Evolutionary conservation across 257 asterid genomes (phyloP).

Genomic region (Nicotiana obtusifolia): DNA sequence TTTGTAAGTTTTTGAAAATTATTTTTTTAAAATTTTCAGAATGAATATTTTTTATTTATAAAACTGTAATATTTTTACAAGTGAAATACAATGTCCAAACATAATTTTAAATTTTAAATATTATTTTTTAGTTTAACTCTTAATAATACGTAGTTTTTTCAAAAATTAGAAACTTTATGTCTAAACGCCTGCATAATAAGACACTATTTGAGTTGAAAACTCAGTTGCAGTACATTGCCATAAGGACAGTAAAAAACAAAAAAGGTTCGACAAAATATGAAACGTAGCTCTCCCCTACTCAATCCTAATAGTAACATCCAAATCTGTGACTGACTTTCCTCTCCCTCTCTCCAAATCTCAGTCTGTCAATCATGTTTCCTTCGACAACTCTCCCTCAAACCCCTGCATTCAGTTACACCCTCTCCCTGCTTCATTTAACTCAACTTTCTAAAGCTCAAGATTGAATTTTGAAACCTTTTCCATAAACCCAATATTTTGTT

Average conservation of each 20-base stretch:
- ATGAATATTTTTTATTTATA: no score
- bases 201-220: neutral
- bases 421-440: neutral
- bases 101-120: no score
- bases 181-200: no score
- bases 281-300: neutral
- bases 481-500: neutral
- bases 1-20: no score
- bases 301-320: neutral
- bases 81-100: no score
- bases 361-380: neutral
- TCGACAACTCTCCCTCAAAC: neutral
- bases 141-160: no score
- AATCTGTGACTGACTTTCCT: neutral
- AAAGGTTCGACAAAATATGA: neutral
- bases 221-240: neutral
- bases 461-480: neutral
- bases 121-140: no score
- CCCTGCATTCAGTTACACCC: neutral
- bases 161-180: no score
- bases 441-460: neutral
- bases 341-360: slow-evolving; percentile 2
- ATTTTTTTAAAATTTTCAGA: no score
- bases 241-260: neutral
- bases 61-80: no score